phyloP scores from a whole-genome alignment of 2,329 filamentous ascomycete genomes.

The Coleophoma cylindrospora region DNA sequence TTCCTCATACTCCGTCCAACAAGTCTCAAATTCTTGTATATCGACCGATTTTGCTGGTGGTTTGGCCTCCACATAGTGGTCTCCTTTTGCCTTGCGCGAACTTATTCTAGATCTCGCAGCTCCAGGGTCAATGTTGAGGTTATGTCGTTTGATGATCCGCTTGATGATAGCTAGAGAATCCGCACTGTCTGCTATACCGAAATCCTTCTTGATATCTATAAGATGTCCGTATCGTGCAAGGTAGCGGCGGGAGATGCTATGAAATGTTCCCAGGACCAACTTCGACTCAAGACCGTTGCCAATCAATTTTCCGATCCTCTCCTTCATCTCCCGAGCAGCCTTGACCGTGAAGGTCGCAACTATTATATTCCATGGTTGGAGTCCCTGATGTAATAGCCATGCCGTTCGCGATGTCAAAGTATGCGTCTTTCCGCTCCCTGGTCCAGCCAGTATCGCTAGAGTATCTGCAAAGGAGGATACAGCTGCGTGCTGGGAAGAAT shows the following conservation, averaged over 20 bases:
- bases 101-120: slow-evolving; percentile 72
- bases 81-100: slow-evolving; percentile 55
- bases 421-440: slow-evolving; percentile 84
- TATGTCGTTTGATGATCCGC: slow-evolving; percentile 73
- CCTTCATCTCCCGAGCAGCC: slow-evolving; percentile 88
- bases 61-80: slow-evolving; percentile 30
- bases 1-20: slow-evolving; percentile 72
- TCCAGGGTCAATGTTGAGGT: slow-evolving; percentile 63
- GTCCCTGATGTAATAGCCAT: slow-evolving; percentile 72
- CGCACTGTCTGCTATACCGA: slow-evolving; percentile 82
- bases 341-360: slow-evolving; percentile 98
- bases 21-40: slow-evolving; percentile 62
- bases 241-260: slow-evolving; percentile 86
- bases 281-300: slow-evolving; percentile 70
- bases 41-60: slow-evolving; percentile 34
- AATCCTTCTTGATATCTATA: slow-evolving; percentile 77
- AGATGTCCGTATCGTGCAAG: slow-evolving; percentile 76
- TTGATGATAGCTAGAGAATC: slow-evolving; percentile 78
- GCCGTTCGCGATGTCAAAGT: slow-evolving; percentile 90
- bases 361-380: slow-evolving; percentile 80
- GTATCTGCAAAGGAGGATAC: slow-evolving; percentile 55
- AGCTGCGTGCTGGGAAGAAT: slow-evolving; percentile 57
- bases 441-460: slow-evolving; percentile 62
- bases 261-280: slow-evolving; percentile 87
- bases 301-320: slow-evolving; percentile 76